These are phyloP conservation scores for Moniliophthora roreri DNA, from an alignment of 1,284 basidiomycete genomes.

Conservation along the genomic window DNA sequence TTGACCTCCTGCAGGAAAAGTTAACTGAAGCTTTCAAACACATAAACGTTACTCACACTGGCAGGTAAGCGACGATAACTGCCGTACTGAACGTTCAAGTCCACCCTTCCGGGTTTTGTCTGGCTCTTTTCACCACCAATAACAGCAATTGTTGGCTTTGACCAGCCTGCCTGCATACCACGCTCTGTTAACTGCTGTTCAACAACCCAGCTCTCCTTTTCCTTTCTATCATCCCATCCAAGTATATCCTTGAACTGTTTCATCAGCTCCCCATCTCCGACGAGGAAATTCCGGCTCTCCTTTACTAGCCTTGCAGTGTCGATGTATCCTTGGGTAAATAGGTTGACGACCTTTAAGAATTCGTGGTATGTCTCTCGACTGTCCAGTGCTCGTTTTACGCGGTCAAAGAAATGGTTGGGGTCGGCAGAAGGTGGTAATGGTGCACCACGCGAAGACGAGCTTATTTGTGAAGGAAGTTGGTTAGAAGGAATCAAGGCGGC, in stretches of 20 bases:
- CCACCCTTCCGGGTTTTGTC: constrained; percentile 38
- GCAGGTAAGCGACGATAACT: constrained; percentile 89
- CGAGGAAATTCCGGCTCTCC: constrained; percentile 62
- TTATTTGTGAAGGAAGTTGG: constrained; percentile 28
- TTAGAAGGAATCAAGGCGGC: constrained; percentile 16
- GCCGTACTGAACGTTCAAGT: constrained; percentile 66
- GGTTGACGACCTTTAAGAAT: constrained; percentile 93
- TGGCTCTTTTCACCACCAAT: constrained; percentile 39
- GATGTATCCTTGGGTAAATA: constrained; percentile 94
- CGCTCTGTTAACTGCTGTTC: constrained; percentile 38
- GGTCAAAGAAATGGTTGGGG: constrained; percentile 91
- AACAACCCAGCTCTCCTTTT: constrained; percentile 49
- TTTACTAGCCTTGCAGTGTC: constrained; percentile 81
- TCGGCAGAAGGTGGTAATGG: constrained; percentile 51
- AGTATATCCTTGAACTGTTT: constrained; percentile 87
- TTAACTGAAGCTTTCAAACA: constrained; percentile 1
- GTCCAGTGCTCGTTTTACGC: constrained; percentile 86
- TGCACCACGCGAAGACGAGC: constrained; percentile 28
- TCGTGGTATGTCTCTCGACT: constrained; percentile 92
- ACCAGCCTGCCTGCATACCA: constrained; percentile 35
- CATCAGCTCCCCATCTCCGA: constrained; percentile 77
- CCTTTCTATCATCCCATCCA: constrained; percentile 80
- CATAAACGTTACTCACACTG: constrained; percentile 49
- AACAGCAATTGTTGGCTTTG: constrained; percentile 37
- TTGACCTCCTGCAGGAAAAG: constrained; percentile 67